Evolutionary conservation across 306 rosid genomes (phyloP).

Genomic region (Benincasa hispida): DNA sequence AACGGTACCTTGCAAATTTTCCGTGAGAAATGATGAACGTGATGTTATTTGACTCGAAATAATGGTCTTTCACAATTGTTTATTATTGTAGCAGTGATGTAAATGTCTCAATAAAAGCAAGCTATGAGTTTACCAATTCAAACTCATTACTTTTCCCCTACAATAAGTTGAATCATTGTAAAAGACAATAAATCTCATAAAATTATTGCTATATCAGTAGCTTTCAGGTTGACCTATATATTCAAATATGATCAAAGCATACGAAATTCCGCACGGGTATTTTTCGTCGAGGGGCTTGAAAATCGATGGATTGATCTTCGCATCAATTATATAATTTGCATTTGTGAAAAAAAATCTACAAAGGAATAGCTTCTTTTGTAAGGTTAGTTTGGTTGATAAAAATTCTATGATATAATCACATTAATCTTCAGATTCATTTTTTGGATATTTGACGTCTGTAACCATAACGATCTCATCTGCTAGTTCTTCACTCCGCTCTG

Average conservation of each 20-base stretch:
- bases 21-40: too few species aligned
- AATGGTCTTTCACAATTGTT: not conserved
- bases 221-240: not conserved
- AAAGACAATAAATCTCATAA: not conserved
- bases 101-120: not conserved
- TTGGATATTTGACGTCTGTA: constrained; percentile 30
- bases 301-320: not conserved
- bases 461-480: constrained; percentile 37
- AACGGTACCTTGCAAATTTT: too few species aligned
- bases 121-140: not conserved
- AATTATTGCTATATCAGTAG: not conserved
- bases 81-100: not conserved
- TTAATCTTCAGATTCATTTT: constrained; percentile 28
- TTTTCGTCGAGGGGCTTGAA: not conserved
- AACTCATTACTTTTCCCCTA: not conserved
- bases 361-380: not conserved
- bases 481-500: constrained; percentile 23
- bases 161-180: not conserved
- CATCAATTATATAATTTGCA: not conserved
- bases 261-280: not conserved
- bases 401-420: constrained; percentile 3
- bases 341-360: not conserved
- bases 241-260: not conserved
- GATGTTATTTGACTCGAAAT: not conserved
- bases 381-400: not conserved